Evolutionary conservation across 345 rosid species (phyloP), one percentile per base, ranked within the genome.

Genomic region (Arabidopsis suecica): DNA sequence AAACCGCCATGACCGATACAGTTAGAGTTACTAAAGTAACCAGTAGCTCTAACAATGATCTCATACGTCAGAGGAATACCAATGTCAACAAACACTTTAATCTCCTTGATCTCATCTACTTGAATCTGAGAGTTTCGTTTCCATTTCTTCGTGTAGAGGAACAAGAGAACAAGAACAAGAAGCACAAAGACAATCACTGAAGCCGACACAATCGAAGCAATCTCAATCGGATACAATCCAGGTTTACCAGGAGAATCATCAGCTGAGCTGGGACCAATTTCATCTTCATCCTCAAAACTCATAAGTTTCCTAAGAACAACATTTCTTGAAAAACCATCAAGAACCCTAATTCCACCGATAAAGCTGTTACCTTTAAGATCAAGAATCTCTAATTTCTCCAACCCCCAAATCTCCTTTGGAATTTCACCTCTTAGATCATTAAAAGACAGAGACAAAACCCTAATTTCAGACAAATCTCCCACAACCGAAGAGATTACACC

Each of bases 1-100:
- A 88, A 88, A 20, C 90, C 93, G 5, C 90, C 93, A 59, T 69
- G 82, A 18, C 93, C 93, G 2, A 88, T 88, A 71, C 87, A 83
- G 54, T 84, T 77, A 8, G 84, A 76, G 30, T 81, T 83, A 28
- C 81, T 83, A 71, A 88, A 88, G 69, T 74, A 77, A 13, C 85
- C 86, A 1, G 93, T 88, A 20, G 87, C 93, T 59, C 78, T 68
- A 36, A 83, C 90, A n/a, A 88, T 75, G 73, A 49, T 82, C 71
- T 84, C 88, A 37, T 80, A 88, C 1, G 86, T 84, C 56, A 88
- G 12, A 40, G 84, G 81, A 25, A 63, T 67, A 8, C 74, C 87
- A 37, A 75, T 81, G 20, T 86, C 86, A 2, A 65, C 79, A 40
- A 88, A 88, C 60, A 81, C 58, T 16, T 68, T 84, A 16, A 86